Evolutionary conservation across 768 basidiomycete genomes (phyloP), one percentile per base, ranked within the genome.

Genomic region (Mycena rebaudengoi): DNA sequence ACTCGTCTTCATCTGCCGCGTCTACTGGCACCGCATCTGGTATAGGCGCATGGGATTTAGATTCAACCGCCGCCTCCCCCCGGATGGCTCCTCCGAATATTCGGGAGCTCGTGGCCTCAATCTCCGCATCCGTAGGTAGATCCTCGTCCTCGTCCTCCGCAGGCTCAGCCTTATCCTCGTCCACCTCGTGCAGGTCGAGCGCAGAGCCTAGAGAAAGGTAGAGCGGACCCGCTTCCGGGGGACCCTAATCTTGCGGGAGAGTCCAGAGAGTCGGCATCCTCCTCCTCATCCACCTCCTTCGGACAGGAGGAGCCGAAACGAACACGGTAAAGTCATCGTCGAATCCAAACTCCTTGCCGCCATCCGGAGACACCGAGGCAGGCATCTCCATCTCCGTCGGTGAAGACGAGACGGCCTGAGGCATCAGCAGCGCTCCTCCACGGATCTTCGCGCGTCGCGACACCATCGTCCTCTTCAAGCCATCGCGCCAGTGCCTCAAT

Each of bases 301-400:
- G 33, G 23, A 63, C 65, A 28, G 70, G 60, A 45, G 79, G 85
- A n/a, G 89, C 90, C 30, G 89, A 88, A 18, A 92, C 83, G 65
- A 92, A 92, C 28, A 86, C 88, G 2, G 88, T 83, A 70, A 95
- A 95, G 73, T 95, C 91, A 69, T 95, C 93, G 55, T 94, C 93
- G 67, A 95, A 87, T 4, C 81, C 81, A 51, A 73, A 69, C 21
- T 71, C 68, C 60, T 51, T 32, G 23, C 26, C 50, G 28, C 41
- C 23, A 41, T 57, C 23, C 43, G 67, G 50, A 63, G 35, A 62
- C 41, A n/a, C 43, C 39, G 30, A 40, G 1, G 13, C 60, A 3
- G 67, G 63, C 13, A 55, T 44, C 11, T 73, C 71, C 25, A 69
- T 54, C 29, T 35, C 63, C 37, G 72, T 73, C 3, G 78, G 74